Evolutionary conservation across 208 protist species (phyloP).

Genomic region (Tritrichomonas musculus): DNA sequence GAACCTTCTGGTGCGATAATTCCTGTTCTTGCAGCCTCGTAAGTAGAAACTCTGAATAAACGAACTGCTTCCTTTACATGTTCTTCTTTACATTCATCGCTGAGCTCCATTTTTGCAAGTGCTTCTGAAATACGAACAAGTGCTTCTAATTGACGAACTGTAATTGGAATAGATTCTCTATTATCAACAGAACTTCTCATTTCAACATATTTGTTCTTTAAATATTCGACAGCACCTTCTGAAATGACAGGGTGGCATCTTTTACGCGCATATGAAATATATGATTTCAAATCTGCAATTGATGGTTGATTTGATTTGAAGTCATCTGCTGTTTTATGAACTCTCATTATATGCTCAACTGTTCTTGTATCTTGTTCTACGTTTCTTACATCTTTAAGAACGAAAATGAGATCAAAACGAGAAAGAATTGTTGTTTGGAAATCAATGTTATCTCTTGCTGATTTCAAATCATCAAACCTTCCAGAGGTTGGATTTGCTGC

Average conservation of each 20-base stretch:
- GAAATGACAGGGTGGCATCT: conserved; percentile 74
- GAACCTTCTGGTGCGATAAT: background rate
- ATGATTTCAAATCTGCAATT: conserved; percentile 75
- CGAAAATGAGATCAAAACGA: conserved; percentile 81
- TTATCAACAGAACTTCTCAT: conserved; percentile 48
- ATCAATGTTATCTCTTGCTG: conserved; percentile 58
- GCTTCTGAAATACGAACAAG: conserved; percentile 60
- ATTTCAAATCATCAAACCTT: conserved; percentile 66
- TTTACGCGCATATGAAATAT: conserved; percentile 72
- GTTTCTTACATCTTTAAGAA: conserved; percentile 64
- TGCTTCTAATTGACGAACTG: conserved; percentile 62
- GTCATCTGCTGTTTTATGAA: conserved; percentile 35
- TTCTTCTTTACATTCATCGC: conserved; percentile 41
- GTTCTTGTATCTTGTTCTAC: conserved; percentile 34
- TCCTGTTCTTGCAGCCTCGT: conserved; percentile 40
- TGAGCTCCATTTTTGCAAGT: conserved; percentile 55
- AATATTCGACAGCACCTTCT: conserved; percentile 70
- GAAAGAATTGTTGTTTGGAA: conserved; percentile 90
- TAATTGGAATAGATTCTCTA: conserved; percentile 47
- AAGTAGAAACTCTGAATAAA: conserved; percentile 52
- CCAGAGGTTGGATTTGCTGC: conserved; percentile 94
- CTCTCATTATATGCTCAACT: conserved; percentile 36
- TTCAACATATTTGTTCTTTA: conserved; percentile 87
- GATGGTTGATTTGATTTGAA: conserved; percentile 47
- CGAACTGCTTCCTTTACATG: conserved; percentile 49